phyloP scores from a whole-genome alignment of 768 basidiomycete species.

The Termitomyces heimii region DNA sequence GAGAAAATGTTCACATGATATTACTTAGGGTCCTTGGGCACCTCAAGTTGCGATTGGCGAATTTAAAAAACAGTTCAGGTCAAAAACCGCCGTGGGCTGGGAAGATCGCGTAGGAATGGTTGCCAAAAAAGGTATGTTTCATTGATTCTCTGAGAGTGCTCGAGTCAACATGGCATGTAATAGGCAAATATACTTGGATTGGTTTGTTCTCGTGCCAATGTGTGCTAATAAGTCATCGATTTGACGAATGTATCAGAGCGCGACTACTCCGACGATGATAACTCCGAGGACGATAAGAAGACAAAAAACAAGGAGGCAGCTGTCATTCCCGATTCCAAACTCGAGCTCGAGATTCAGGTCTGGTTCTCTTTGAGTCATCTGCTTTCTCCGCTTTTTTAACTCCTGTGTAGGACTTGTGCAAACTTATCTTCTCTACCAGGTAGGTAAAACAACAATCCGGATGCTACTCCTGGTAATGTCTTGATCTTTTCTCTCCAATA shows the following conservation, averaged over 20 bases:
- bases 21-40: constrained; percentile 40
- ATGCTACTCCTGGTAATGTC: neutral
- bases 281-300: constrained; percentile 25
- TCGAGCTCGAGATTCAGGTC: constrained; percentile 41
- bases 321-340: constrained; percentile 39
- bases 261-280: constrained; percentile 45
- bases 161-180: neutral
- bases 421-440: constrained; percentile 47
- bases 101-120: constrained; percentile 44
- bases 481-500: constrained; percentile 13
- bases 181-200: constrained; percentile 59
- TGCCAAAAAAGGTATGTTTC: constrained; percentile 38
- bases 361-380: neutral
- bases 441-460: constrained; percentile 14
- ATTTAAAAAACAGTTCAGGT: constrained; percentile 58
- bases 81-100: constrained; percentile 47
- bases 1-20: neutral
- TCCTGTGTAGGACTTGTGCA: constrained; percentile 33
- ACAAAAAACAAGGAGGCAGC: constrained; percentile 23
- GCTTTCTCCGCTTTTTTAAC: neutral
- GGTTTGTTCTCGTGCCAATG: constrained; percentile 26
- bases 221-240: neutral
- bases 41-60: constrained; percentile 33
- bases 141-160: neutral
- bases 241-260: constrained; percentile 32